phyloP scores from a whole-genome alignment of 2,329 filamentous ascomycete genomes.

The Ampelomyces quisqualis region DNA sequence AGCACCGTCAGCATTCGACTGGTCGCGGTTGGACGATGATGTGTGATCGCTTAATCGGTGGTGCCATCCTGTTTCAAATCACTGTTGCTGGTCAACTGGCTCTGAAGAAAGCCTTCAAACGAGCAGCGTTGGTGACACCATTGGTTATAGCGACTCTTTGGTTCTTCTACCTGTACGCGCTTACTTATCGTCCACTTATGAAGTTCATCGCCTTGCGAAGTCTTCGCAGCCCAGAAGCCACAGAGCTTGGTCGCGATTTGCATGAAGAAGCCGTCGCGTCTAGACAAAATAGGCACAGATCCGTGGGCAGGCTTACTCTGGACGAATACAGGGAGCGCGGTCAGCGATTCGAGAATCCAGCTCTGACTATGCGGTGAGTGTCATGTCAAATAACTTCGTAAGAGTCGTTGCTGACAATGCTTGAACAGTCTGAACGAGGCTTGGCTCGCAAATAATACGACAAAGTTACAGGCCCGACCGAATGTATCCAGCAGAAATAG shows the following conservation, averaged over 20 bases:
- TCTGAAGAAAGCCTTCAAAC: constrained; percentile 68
- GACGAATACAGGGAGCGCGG: constrained; percentile 73
- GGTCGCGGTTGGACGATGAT: constrained; percentile 96
- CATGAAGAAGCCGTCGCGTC: constrained; percentile 42
- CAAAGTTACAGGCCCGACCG: constrained; percentile 25
- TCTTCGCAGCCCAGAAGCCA: constrained; percentile 64
- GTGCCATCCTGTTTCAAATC: constrained; percentile 83
- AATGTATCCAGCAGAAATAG: constrained; percentile 23
- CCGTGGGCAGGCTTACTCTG: constrained; percentile 57
- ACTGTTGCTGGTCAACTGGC: constrained; percentile 88
- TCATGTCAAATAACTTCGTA: neutral
- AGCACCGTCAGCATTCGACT: constrained; percentile 90
- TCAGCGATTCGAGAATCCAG: constrained; percentile 73
- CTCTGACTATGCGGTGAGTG: constrained; percentile 65
- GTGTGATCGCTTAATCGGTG: constrained; percentile 84
- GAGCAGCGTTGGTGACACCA: constrained; percentile 72
- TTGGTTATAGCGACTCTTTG: constrained; percentile 79
- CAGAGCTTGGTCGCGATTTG: constrained; percentile 51
- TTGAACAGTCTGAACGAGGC: constrained; percentile 61
- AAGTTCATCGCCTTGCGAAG: constrained; percentile 89
- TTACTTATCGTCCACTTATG: constrained; percentile 83
- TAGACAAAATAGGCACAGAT: constrained; percentile 8
- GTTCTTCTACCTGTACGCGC: constrained; percentile 81
- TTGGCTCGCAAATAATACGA: constrained; percentile 57
- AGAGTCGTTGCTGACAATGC: constrained; percentile 11